Percentiles rank a stretch among this genome's conserved stretches.
These are phyloP conservation scores for Yamadazyma takamatsuzukensis DNA, from an alignment of 805 yeast species.

Conservation along the genomic window DNA sequence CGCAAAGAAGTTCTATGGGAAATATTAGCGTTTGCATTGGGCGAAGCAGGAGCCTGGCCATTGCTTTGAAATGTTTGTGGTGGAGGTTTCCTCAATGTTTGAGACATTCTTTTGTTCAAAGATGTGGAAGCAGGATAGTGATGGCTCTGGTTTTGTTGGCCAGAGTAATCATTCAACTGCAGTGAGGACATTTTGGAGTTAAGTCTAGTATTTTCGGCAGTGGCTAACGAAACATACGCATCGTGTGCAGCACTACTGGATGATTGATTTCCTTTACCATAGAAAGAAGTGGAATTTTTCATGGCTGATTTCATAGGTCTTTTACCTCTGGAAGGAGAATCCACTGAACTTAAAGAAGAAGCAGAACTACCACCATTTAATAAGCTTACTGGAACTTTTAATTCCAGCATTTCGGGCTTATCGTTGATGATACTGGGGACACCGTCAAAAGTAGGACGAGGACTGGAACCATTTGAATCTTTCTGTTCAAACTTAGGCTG, in stretches of 20 bases:
- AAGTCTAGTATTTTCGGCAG: constrained; percentile 75
- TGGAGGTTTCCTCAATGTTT: constrained; percentile 26
- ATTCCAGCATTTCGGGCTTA: constrained; percentile 1
- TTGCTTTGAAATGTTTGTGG: constrained; percentile 4
- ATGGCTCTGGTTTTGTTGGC: constrained; percentile 11
- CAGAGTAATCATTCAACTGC: constrained; percentile 25
- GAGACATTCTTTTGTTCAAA: constrained; percentile 19
- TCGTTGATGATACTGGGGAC: constrained; percentile 22
- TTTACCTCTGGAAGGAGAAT: constrained; percentile 23
- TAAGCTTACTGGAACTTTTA: constrained; percentile 21
- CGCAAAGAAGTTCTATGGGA: constrained; percentile 30
- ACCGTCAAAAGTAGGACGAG: constrained; percentile 30
- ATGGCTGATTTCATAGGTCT: constrained; percentile 53
- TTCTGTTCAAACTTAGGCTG: constrained; percentile 17
- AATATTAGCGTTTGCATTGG: constrained; percentile 2
- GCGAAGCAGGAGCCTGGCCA: constrained; percentile 2
- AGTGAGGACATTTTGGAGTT: constrained; percentile 56
- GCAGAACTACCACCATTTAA: constrained; percentile 20
- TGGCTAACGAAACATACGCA: constrained; percentile 65
- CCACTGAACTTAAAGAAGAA: constrained; percentile 29
- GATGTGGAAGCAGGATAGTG: constrained; percentile 10
- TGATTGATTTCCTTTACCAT: constrained; percentile 10
- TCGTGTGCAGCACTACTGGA: constrained; percentile 47
- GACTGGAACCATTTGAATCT: too few relatives aligned
- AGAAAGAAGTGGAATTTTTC: constrained; percentile 34